A percentile compares a stretch with the other conserved stretches of the same genome.
Evolutionary conservation across 805 yeast genomes (phyloP).

Genomic region (Babjeviella inositovora): DNA sequence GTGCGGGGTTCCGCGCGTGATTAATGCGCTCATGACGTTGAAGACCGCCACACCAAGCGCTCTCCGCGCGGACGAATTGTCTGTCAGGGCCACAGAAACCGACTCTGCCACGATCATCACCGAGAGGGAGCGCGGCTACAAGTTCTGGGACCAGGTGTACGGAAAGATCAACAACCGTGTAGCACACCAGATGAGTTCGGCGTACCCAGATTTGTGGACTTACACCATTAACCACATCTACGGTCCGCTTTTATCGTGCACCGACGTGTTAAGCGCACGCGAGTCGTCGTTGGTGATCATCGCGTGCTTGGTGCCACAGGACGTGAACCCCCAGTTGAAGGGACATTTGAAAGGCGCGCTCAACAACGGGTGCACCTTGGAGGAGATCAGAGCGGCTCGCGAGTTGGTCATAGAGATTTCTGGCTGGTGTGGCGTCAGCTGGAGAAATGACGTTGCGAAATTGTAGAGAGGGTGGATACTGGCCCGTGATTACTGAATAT

Average conservation of each 20-base stretch:
- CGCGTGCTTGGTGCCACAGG: slow-evolving; percentile 77
- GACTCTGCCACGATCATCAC: slow-evolving; percentile 7
- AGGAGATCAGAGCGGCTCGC: slow-evolving; percentile 45
- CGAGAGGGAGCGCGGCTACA: slow-evolving; percentile 30
- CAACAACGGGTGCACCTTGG: slow-evolving; percentile 57
- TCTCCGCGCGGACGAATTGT: slow-evolving; percentile 13
- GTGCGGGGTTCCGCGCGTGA: slow-evolving; percentile 73
- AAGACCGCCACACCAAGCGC: slow-evolving; percentile 46
- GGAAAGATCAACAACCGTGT: slow-evolving; percentile 61
- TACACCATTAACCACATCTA: slow-evolving; percentile 62
- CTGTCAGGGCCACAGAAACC: slow-evolving; percentile 4
- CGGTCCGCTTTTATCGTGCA: slow-evolving; percentile 59
- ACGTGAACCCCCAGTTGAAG: slow-evolving; percentile 82
- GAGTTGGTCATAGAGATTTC: slow-evolving; percentile 47
- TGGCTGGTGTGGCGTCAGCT: slow-evolving; percentile 58
- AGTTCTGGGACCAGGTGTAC: slow-evolving; percentile 63
- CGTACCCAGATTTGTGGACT: slow-evolving; percentile 79
- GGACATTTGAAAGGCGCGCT: slow-evolving; percentile 84
- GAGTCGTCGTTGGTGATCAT: slow-evolving; percentile 71
- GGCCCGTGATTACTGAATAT: too few species aligned
- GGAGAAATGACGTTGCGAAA: slow-evolving; percentile 41
- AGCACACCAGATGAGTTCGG: slow-evolving; percentile 43
- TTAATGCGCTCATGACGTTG: slow-evolving; percentile 57
- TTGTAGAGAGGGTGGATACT: too few species aligned
- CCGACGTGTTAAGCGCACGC: slow-evolving; percentile 39